Evolutionary conservation across 1,284 basidiomycete genomes (phyloP), one percentile per base, ranked within the genome.

Genomic region (Irpex sp.): DNA sequence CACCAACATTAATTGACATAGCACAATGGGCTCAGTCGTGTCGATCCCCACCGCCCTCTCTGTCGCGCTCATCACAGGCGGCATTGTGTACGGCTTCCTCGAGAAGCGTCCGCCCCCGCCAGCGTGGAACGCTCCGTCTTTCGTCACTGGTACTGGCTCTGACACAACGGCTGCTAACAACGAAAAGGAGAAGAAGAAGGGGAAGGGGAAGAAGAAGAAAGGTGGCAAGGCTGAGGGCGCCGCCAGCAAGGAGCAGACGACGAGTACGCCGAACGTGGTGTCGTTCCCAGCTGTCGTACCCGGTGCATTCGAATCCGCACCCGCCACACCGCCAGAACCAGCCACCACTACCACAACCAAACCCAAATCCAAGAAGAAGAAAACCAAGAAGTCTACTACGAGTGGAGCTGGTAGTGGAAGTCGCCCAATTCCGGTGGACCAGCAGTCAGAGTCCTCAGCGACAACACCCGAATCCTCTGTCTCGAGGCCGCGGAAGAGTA

Each of bases 281-380:
- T 61, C 74, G 9, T 75, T 76, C 63, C 74, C 80, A n/a, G 66
- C 73, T 8, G 73, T 75, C 57, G 72, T 84, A n/a, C 82, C 83
- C 14, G 82, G 81, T 2, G 74, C 70, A 56, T 82, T 81, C 65
- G 68, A 72, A 58, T 51, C 65, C 61, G 65, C 70, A 59, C 9
- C 39, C 10, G 39, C 9, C 2, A 42, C 39, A 16, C 23, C 23
- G 4, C 74, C 72, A 61, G 56, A 23, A 23, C 23, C 28, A 21
- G 59, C 39, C n/a, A n/a, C n/a, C n/a, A n/a, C n/a, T n/a, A 23
- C 58, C 28, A 48, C 56, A 33, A 14, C 59, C 14, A 36, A 72
- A 14, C 80, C 80, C 68, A 23, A 23, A 23, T 23, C 23, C 23
- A 68, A 71, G 62, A 80, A 78, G 71, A 78, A 78, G 70, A 82